Conservation (phyloP, 2,329 filamentous ascomycete species). For the Fusarium subglutinans region DNA sequence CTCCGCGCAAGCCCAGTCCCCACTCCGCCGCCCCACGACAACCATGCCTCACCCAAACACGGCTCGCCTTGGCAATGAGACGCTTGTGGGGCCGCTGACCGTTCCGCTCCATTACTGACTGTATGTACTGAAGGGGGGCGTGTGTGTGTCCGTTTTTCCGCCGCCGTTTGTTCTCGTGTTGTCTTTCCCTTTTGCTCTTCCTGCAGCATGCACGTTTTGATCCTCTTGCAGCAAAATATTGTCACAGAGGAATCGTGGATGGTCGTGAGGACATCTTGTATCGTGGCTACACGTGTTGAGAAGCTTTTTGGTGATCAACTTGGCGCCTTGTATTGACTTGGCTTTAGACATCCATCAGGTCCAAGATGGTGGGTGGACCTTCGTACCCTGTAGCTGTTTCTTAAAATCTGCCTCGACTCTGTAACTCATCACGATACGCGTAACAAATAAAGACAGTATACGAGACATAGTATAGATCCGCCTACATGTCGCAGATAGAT, state of each 20-base stretch:
- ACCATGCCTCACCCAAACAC: constrained; percentile 10
- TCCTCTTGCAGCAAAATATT: constrained; percentile 15
- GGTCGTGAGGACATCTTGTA: not conserved
- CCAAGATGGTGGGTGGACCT: constrained; percentile 2
- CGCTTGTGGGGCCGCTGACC: constrained; percentile 29
- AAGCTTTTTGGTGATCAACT: constrained; percentile 21
- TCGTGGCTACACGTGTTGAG: constrained; percentile 6
- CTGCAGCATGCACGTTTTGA: constrained; percentile 9
- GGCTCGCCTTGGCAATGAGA: constrained; percentile 23
- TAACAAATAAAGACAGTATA: not conserved
- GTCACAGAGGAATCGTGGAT: constrained; percentile 23
- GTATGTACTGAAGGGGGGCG: not conserved
- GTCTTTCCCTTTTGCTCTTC: not conserved
- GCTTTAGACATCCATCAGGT: not conserved
- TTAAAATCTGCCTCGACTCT: not conserved
- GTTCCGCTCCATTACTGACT: constrained; percentile 17
- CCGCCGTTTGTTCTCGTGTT: constrained; percentile 10
- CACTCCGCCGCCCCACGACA: constrained; percentile 23
- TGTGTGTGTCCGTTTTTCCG: constrained; percentile 13
- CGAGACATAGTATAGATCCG: not conserved
- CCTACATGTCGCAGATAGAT: not conserved
- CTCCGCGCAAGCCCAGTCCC: constrained; percentile 17
- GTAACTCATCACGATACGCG: not conserved
- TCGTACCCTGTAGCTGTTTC: constrained; percentile 6
- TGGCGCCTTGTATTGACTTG: constrained; percentile 19